Evolutionary conservation across 352 stramenopile species (phyloP).

Genomic region (Blastocystis sp.): DNA sequence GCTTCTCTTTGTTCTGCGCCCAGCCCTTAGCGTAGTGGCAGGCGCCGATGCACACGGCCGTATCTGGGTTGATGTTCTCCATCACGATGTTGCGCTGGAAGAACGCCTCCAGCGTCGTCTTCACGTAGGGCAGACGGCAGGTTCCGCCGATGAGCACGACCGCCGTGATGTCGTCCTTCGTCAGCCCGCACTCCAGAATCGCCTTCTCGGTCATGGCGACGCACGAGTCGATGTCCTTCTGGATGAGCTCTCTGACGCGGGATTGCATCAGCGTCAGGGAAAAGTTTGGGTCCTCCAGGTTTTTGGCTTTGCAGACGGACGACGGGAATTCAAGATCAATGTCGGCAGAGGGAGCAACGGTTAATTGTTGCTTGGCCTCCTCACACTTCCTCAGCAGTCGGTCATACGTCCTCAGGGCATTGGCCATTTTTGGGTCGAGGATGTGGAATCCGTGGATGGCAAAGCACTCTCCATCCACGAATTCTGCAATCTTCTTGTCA

Average conservation of each 20-base stretch:
- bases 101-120: conserved; percentile 92
- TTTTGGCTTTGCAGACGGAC: neutral
- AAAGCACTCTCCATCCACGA: neutral
- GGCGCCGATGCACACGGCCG: conserved; percentile 96
- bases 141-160: conserved; percentile 97
- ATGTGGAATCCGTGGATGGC: neutral
- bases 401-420: neutral
- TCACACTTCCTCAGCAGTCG: neutral
- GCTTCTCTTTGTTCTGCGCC: neutral
- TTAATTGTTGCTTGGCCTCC: neutral
- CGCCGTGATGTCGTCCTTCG: conserved; percentile 93
- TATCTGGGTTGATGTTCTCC: conserved; percentile 87
- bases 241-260: neutral
- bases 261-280: neutral
- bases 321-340: neutral
- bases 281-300: neutral
- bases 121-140: conserved; percentile 94
- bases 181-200: conserved; percentile 89
- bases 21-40: neutral
- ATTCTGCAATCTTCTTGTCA: conserved; percentile 71
- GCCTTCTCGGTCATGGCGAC: conserved; percentile 89
- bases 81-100: conserved; percentile 76
- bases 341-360: neutral
- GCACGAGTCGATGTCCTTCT: conserved; percentile 78
- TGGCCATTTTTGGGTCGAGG: neutral